Conservation (phyloP, 495 filamentous ascomycete genomes). For the Geoglossum glabrum region DNA sequence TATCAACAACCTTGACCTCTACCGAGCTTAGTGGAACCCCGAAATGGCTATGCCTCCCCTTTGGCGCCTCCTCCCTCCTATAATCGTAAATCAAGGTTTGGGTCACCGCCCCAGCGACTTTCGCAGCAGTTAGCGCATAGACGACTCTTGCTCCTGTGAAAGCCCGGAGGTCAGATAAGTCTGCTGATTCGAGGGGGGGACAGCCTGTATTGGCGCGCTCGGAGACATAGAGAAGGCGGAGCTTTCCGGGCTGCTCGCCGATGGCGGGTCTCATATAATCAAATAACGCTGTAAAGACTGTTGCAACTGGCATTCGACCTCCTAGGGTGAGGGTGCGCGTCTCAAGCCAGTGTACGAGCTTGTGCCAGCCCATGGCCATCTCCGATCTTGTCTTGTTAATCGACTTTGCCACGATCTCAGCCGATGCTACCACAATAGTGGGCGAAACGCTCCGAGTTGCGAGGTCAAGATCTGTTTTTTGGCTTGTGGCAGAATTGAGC, state of each 20-base stretch:
- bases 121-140: conserved; percentile 65
- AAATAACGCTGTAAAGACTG: conserved; percentile 30
- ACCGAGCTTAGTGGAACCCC: conserved; percentile 61
- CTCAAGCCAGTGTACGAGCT: conserved; percentile 47
- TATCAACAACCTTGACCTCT: conserved; percentile 53
- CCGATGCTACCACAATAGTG: conserved; percentile 64
- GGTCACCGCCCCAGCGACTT: conserved; percentile 63
- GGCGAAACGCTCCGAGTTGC: conserved; percentile 57
- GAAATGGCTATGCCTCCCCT: conserved; percentile 43
- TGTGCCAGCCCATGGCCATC: conserved; percentile 20
- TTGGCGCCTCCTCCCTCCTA: conserved; percentile 26
- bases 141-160: conserved; percentile 64
- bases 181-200: conserved; percentile 36
- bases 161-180: conserved; percentile 58
- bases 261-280: conserved; percentile 32
- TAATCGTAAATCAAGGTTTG: conserved; percentile 86
- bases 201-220: conserved; percentile 32
- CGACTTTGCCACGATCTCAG: conserved; percentile 46
- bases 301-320: conserved; percentile 53
- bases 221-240: conserved; percentile 53
- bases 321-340: conserved; percentile 37
- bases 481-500: conserved; percentile 66
- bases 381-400: conserved; percentile 26
- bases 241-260: conserved; percentile 46
- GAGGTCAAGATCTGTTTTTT: conserved; percentile 43